Conservation (phyloP, 139 green algal genomes). For the Prasinococcaceae sp. region DNA sequence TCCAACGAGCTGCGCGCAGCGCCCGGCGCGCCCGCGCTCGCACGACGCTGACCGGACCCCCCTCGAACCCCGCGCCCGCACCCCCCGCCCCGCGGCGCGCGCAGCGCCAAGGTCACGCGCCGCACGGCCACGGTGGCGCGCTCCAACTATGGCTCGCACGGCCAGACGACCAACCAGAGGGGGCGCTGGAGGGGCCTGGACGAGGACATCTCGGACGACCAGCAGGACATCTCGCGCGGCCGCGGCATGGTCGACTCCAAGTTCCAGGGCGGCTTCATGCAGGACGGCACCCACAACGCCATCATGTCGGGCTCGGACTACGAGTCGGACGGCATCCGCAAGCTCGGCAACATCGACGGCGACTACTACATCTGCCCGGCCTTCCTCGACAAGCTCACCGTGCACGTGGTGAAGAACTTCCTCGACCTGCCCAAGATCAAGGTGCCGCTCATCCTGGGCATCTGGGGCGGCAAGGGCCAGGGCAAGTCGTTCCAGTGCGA, state of each 20-base stretch:
- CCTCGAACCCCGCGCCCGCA: too few species aligned
- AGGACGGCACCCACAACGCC: constrained; percentile 45
- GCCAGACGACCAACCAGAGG: too few species aligned
- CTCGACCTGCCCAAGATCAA: constrained; percentile 84
- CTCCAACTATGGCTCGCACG: too few species aligned
- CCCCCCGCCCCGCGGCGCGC: too few species aligned
- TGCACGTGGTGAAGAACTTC: constrained; percentile 97
- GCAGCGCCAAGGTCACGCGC: too few species aligned
- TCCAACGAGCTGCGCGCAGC: too few species aligned
- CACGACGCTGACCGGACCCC: too few species aligned
- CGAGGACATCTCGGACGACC: constrained; percentile 84
- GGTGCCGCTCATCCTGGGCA: constrained; percentile 88
- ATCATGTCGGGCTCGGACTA: constrained; percentile 79
- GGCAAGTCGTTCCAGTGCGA: constrained; percentile 95
- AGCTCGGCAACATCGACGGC: constrained; percentile 32
- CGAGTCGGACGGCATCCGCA: constrained; percentile 39
- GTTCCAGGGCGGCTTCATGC: constrained; percentile 66
- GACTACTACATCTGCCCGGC: constrained; percentile 95
- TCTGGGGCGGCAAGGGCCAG: constrained; percentile 99
- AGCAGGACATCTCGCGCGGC: constrained; percentile 85
- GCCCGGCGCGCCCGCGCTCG: too few species aligned
- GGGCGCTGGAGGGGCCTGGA: constrained; percentile 77
- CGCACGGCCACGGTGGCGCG: too few species aligned
- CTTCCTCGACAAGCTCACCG: constrained; percentile 92
- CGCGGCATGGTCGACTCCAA: constrained; percentile 80